Evolutionary conservation across 2,329 filamentous ascomycete species (phyloP), one percentile per base, ranked within the genome.

Genomic region (Fusarium annulatum): DNA sequence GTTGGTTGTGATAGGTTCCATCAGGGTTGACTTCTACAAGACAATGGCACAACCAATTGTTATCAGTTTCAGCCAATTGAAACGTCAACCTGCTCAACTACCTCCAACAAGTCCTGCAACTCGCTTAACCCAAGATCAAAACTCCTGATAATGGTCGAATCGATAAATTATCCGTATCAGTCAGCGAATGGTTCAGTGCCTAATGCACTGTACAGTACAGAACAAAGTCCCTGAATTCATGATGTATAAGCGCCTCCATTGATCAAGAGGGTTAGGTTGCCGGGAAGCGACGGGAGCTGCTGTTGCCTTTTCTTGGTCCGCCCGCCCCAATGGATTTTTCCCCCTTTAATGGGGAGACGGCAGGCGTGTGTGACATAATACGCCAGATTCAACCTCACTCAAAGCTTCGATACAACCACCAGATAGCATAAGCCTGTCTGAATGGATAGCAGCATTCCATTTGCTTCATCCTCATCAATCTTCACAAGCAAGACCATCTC

Each of bases 301-400:
- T 42, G 53, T 69, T 64, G 52, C 64, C 61, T 49, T 69, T 57
- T 42, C 55, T 68, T 58, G 48, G 18, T 64, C 66, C 76, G 62
- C 61, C 74, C 61, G 71, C 73, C 76, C 76, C 76, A 78, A 78
- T 74, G 74, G 74, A 67, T 69, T 77, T 76, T 72, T 45, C 61
- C 59, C 57, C 59, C 67, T 72, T 76, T 69, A 58, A 71, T 69
- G 63, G 55, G 67, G 45, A 18, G 34, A 76, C 69, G 67, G 69
- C 15, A 46, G 74, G 76, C 49, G 76, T 78, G 74, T 41, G 18
- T 38, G 38, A 34, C 62, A 61, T 23, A 64, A 62, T 41, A 45
- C 64, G 58, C 59, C 43, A 67, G 69, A 61, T 72, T 72, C 61
- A 74, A 69, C 72, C 71, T 76, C 56, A 36, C 55, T 52, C 28